Percentiles rank a stretch among this genome's conserved stretches.
Evolutionary conservation across 306 rosid species (phyloP).

Genomic region (Glycine latifolia): DNA sequence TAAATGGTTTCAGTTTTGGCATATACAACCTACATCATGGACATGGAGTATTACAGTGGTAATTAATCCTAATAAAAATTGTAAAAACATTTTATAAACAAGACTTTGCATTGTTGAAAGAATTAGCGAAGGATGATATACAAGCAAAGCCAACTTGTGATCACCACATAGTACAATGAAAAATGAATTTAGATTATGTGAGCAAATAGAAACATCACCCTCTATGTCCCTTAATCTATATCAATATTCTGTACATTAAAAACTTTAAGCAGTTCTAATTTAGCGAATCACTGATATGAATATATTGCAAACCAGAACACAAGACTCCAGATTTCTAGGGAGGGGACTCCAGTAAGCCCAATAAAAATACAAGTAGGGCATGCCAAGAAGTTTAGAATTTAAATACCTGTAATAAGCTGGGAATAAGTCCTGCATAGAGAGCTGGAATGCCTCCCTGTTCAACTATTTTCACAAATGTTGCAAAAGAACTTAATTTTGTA

Average conservation of each 20-base stretch:
- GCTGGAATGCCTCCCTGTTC: conserved; percentile 90
- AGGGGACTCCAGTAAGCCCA: conserved; percentile 11
- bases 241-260: conserved; percentile 5
- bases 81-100: conserved; percentile 29
- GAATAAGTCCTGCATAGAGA: conserved; percentile 93
- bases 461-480: conserved; percentile 75
- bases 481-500: conserved; percentile 79
- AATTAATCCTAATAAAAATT: conserved; percentile 29
- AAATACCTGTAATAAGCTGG: conserved; percentile 94
- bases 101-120: conserved; percentile 15
- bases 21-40: neutral
- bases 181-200: conserved; percentile 17
- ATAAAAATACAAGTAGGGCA: conserved; percentile 3
- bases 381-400: conserved; percentile 35
- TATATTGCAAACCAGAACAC: neutral
- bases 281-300: conserved; percentile 22
- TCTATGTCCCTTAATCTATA: conserved; percentile 5
- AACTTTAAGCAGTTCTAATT: neutral
- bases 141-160: conserved; percentile 39
- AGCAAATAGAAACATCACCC: conserved; percentile 20
- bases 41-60: neutral
- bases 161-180: conserved; percentile 3
- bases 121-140: conserved; percentile 24
- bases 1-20: conserved; percentile 9
- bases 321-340: conserved; percentile 2